phyloP scores from a whole-genome alignment of 768 basidiomycete species.

The Termitomyces sp. region DNA sequence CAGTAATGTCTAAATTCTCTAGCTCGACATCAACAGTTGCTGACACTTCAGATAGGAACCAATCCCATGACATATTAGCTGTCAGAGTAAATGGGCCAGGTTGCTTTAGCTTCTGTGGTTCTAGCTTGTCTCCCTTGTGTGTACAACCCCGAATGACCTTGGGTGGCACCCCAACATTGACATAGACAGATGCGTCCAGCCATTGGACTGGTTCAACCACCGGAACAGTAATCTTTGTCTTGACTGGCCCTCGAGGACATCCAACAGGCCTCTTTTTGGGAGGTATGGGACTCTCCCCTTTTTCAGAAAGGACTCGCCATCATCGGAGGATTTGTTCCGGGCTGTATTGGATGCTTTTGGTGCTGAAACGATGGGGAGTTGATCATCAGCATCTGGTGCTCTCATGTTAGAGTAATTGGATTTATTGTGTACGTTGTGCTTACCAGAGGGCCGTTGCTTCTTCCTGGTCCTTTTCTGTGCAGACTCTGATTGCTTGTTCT shows the following conservation, averaged over 20 bases:
- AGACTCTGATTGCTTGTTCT: too few relatives aligned
- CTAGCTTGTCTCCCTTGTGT: not conserved
- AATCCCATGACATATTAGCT: not conserved
- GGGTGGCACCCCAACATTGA: not conserved
- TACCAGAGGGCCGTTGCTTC: too few relatives aligned
- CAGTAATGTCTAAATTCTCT: not conserved
- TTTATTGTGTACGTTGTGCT: too few relatives aligned
- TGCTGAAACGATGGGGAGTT: too few relatives aligned
- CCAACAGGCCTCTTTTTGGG: not conserved
- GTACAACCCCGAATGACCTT: not conserved
- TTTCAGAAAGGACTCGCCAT: too few relatives aligned
- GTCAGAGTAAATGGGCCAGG: conserved; percentile 5
- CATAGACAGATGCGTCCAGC: not conserved
- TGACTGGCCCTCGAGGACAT: not conserved
- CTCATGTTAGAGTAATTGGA: too few relatives aligned
- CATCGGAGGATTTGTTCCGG: too few relatives aligned
- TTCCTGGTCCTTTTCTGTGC: too few relatives aligned
- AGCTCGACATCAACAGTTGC: not conserved
- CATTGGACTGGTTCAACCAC: not conserved
- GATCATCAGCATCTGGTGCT: too few relatives aligned
- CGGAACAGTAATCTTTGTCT: not conserved
- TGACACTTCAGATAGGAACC: not conserved
- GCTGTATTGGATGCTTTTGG: too few relatives aligned
- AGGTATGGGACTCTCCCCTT: too few relatives aligned
- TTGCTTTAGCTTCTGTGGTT: not conserved